A percentile compares a stretch with the other conserved stretches of the same genome.
phyloP scores from a whole-genome alignment of 345 rosid species.

The Anacardium occidentale region DNA sequence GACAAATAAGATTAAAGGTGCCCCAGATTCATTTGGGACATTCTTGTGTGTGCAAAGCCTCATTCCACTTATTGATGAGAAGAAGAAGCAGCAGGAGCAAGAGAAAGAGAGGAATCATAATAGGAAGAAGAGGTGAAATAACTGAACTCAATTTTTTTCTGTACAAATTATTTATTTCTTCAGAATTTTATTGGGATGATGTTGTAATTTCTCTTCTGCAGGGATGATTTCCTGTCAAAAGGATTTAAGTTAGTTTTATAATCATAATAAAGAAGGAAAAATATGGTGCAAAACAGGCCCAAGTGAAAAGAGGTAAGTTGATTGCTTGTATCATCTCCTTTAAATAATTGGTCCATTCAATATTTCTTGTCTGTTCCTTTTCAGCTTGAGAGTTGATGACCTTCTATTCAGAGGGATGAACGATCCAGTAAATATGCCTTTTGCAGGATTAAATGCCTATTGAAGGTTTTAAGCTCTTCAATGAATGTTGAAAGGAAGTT shows the following conservation, averaged over 20 bases:
- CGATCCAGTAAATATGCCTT: no score
- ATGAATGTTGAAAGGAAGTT: neutral
- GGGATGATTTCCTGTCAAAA: slow-evolving; percentile 52
- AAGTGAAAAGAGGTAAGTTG: neutral
- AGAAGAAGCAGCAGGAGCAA: neutral
- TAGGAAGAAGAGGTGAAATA: slow-evolving; percentile 32
- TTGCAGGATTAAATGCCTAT: neutral
- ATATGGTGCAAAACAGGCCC: no score
- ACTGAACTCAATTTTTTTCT: neutral
- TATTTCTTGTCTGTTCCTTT: no score
- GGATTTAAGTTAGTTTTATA: slow-evolving; percentile 58
- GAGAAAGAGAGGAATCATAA: slow-evolving; percentile 14
- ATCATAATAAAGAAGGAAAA: slow-evolving; percentile 3
- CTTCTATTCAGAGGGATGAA: no score
- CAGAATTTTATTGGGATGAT: no score
- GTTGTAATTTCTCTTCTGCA: slow-evolving; percentile 11
- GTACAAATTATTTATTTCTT: neutral
- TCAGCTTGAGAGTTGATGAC: no score
- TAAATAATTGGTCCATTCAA: no score
- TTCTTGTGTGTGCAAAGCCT: slow-evolving; percentile 49
- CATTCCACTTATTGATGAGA: slow-evolving; percentile 24
- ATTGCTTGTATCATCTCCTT: neutral
- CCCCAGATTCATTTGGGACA: slow-evolving; percentile 30
- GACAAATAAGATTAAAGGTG: slow-evolving; percentile 27
- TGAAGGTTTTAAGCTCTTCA: no score